Conservation (phyloP, 139 green algal genomes). For the Chlamydomonas incerta region DNA sequence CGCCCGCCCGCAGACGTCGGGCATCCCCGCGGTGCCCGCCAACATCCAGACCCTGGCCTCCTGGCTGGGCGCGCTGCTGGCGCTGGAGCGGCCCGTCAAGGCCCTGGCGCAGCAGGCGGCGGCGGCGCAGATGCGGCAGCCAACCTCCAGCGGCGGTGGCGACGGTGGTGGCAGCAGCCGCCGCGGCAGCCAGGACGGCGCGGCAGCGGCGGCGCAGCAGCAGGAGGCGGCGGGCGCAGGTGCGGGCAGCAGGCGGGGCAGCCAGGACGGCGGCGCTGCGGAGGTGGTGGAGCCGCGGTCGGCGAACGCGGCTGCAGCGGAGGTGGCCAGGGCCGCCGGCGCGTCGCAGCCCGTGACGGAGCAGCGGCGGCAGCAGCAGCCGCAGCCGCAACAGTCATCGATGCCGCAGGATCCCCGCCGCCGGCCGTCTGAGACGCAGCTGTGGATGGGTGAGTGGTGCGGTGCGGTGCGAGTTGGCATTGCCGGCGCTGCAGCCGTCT, state of each 20-base stretch:
- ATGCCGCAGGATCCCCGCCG: neutral
- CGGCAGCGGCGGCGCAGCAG: neutral
- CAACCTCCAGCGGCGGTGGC: too few relatives aligned
- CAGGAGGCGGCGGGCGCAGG: neutral
- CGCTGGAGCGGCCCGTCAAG: conserved; percentile 21
- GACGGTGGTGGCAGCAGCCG: neutral
- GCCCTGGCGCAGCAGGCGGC: neutral
- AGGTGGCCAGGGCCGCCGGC: neutral
- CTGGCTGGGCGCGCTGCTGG: conserved; percentile 34
- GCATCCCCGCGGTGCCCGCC: conserved; percentile 5
- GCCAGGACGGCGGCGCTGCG: too few relatives aligned
- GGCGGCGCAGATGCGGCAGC: neutral
- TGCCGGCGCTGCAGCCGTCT: too few relatives aligned
- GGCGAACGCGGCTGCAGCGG: neutral
- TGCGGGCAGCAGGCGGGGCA: neutral
- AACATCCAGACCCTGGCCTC: conserved; percentile 45
- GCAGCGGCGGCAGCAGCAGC: neutral
- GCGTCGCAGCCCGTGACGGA: neutral
- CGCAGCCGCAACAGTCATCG: neutral
- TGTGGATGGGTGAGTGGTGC: neutral
- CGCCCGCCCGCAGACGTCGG: neutral
- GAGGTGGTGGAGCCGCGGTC: neutral
- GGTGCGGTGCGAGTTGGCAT: too few relatives aligned
- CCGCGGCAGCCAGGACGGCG: neutral
- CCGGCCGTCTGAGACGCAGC: neutral